These are phyloP conservation scores for Teratosphaeria destructans DNA, from an alignment of 2,329 filamentous ascomycete species.

Conservation along the genomic window DNA sequence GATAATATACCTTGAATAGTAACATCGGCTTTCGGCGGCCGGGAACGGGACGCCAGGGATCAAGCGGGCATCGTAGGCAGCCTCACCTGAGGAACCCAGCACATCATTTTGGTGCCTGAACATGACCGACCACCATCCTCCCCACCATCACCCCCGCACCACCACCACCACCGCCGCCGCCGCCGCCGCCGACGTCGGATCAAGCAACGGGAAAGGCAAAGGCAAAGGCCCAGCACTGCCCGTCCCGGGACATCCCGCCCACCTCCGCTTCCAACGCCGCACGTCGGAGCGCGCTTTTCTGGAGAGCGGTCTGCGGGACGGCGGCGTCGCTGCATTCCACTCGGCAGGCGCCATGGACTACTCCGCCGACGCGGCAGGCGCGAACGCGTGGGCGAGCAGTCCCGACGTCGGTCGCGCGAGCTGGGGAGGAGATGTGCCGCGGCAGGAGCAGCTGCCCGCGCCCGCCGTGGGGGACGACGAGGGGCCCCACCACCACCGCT, in stretches of 20 bases:
- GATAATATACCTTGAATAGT: too few species aligned
- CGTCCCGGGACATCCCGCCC: conserved; percentile 4
- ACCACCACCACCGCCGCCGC: background rate
- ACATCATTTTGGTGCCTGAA: background rate
- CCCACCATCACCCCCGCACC: too few species aligned
- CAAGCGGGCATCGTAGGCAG: background rate
- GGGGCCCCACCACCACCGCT: background rate
- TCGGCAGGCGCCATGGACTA: conserved; percentile 50
- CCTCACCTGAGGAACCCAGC: background rate
- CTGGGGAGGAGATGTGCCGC: conserved; percentile 31
- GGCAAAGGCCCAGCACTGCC: conserved; percentile 11
- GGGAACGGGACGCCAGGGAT: background rate
- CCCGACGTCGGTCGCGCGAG: conserved; percentile 41
- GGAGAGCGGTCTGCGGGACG: conserved; percentile 22
- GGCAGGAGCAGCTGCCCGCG: conserved; percentile 17
- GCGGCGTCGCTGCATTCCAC: conserved; percentile 1
- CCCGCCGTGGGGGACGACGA: conserved; percentile 13
- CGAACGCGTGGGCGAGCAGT: conserved; percentile 55
- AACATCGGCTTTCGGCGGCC: too few species aligned
- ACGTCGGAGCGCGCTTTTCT: conserved; percentile 24
- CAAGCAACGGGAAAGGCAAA: conserved; percentile 2
- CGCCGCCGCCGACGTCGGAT: background rate
- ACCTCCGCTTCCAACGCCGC: conserved; percentile 27
- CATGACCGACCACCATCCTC: background rate
- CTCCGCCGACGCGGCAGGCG: conserved; percentile 39